Base-by-base conservation (phyloP, 441 rosid genomes). In the Pelargonium exstipulatum region DNA sequence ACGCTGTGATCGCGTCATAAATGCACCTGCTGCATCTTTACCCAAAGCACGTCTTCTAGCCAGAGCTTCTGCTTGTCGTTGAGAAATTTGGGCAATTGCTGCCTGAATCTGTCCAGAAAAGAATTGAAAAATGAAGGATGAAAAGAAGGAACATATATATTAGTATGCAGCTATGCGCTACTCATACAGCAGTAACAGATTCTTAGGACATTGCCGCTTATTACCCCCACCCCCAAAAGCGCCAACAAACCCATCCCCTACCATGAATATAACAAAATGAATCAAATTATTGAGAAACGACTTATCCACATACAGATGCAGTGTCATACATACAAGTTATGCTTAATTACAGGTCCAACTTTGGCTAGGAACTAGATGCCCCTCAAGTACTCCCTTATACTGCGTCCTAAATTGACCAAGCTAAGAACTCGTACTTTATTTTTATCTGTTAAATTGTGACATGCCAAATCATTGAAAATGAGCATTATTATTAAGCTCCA, bases 1-100 rank as follows among this genome's bases (percentile, higher is more conserved):
- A 9, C 87, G 79, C 70, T 80, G 90, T 64, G 83, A 18, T 76
- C 87, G 81, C n/a, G 80, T 46, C 26, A 71, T 55, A 73, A 73
- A 78, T 65, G 80, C 81, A 73, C 81, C 70, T 4, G 79, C 67
- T 26, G 76, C 46, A 9, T 83, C 94, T 80, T 85, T 87, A 62
- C 87, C 86, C 42, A 84, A 13, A 14, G 87, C 62, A 40, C 78
- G 90, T 71, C 81, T 82, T 73, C 81, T 87, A 46, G 66, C 85
- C 3, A 89, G 77, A 57, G 89, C 90, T 71, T 86, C 88, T 58
- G 95, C 77, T 71, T 89, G 95, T 49, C 84, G 74, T 77, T 77
- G 87, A 24, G 84, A 78, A 74, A 87, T 80, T 74, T 86, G 81
- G 14, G 92, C 95, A 80, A 89, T 87, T 69, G 92, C 86, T 76